These are phyloP conservation scores for Apophysomyces trapeziformis DNA, from an alignment of 371 early-diverging fungal genomes.

Conservation along the genomic window DNA sequence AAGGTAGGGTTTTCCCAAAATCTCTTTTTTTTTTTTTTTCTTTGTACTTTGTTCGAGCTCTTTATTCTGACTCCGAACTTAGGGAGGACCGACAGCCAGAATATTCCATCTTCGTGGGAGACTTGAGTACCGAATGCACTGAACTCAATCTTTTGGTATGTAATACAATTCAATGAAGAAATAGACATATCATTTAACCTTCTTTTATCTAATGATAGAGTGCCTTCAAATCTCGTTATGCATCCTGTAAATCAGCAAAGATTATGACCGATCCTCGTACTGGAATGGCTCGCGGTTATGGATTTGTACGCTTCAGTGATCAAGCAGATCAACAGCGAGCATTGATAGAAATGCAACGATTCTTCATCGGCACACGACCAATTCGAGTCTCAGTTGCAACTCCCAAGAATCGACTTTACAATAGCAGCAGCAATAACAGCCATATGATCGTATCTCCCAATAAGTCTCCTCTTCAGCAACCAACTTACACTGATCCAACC, in stretches of 20 bases:
- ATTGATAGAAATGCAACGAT: slow-evolving; percentile 81
- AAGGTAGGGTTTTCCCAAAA: slow-evolving; percentile 26
- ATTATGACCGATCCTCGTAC: slow-evolving; percentile 82
- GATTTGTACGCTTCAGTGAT: slow-evolving; percentile 82
- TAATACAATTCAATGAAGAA: not conserved
- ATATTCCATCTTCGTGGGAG: slow-evolving; percentile 88
- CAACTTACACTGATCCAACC: slow-evolving; percentile 63
- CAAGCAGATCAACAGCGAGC: slow-evolving; percentile 77
- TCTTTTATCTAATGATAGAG: slow-evolving; percentile 29
- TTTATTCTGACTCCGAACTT: slow-evolving; percentile 14
- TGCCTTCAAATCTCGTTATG: slow-evolving; percentile 64
- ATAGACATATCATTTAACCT: slow-evolving; percentile 1
- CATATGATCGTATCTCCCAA: slow-evolving; percentile 35
- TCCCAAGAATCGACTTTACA: slow-evolving; percentile 51
- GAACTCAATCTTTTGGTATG: slow-evolving; percentile 77
- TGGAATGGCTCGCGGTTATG: slow-evolving; percentile 81
- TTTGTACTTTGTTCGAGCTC: slow-evolving; percentile 5
- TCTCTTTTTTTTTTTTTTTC: slow-evolving; percentile 5
- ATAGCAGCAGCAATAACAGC: slow-evolving; percentile 25
- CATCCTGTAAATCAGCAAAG: slow-evolving; percentile 78
- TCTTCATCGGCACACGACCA: slow-evolving; percentile 72
- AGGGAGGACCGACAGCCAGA: slow-evolving; percentile 70
- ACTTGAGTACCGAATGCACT: slow-evolving; percentile 77
- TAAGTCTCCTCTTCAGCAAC: slow-evolving; percentile 50
- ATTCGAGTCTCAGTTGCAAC: slow-evolving; percentile 90